Evolutionary conservation across 1,284 basidiomycete species (phyloP), one percentile per base, ranked within the genome.

Genomic region (Pseudozyma tsukubaensis): DNA sequence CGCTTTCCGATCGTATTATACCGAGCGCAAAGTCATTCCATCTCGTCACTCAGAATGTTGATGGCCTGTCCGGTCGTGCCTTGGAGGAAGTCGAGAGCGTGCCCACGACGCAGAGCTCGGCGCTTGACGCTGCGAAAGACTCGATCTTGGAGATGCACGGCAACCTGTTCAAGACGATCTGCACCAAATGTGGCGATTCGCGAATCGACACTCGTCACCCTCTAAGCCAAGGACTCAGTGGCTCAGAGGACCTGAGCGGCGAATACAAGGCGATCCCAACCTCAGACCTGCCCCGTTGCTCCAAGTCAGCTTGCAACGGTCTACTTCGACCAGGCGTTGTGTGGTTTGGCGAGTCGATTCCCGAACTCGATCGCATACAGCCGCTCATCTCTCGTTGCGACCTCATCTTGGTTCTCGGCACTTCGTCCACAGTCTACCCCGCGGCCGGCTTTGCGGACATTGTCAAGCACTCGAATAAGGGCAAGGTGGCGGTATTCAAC

Each of bases 31-130:
- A 51, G 39, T 69, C 66, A 18, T 11, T 89, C 77, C 87, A 87
- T 4, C 86, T 90, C 36, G 87, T 90, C 59, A 91, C 90, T 12
- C 90, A 91, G 80, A 91, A 91, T 77, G 88, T 91, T 32, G 90
- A 91, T 72, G 88, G 89, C 4, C 86, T 91, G 12, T 89, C 88
- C 68, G 61, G 61, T n/a, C 76, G 85, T 32, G 87, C 87, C 59
- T 21, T 72, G 42, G 44, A 68, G 10, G 32, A 63, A 49, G 12
- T 51, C 9, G 18, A 24, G 19, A 24, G 12, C 37, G 37, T 5
- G 4, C 51, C 13, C 11, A 13, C 8, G 13, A n/a, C 3, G 21
- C 35, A 34, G 35, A 16, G n/a, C 10, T 35, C 7, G 16, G 39
- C 54, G 8, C n/a, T 43, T 13, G 40, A 50, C 1, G 21, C 54